These are phyloP conservation scores for Pleurotus ostreatus DNA, from an alignment of 768 basidiomycete genomes.

Conservation along the genomic window DNA sequence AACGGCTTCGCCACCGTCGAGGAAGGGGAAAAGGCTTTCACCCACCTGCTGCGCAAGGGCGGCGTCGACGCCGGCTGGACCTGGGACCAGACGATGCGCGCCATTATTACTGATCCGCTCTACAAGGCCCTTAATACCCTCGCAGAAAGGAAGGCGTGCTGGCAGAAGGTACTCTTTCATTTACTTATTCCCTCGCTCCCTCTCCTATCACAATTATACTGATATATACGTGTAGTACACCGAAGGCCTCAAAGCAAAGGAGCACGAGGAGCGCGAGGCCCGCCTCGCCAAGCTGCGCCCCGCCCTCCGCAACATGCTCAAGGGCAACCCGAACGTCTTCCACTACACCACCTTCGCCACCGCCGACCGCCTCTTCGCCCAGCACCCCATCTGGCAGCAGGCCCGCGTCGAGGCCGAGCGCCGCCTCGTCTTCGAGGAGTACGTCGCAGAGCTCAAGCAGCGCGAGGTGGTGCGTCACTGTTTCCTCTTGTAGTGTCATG, in stretches of 20 bases:
- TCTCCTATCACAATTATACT: not conserved
- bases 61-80: constrained; percentile 92
- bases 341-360: constrained; percentile 90
- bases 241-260: constrained; percentile 69
- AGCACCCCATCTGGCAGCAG: constrained; percentile 90
- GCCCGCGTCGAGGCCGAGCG: constrained; percentile 84
- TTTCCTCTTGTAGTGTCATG: too few relatives aligned
- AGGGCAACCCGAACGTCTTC: constrained; percentile 83
- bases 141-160: constrained; percentile 91
- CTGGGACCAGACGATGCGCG: constrained; percentile 98
- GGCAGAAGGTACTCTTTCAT: constrained; percentile 68
- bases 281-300: constrained; percentile 84
- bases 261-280: constrained; percentile 82
- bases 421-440: constrained; percentile 87
- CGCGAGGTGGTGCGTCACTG: constrained; percentile 89
- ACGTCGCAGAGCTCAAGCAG: constrained; percentile 78
- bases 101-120: constrained; percentile 95
- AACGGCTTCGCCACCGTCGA: constrained; percentile 84
- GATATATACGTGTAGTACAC: constrained; percentile 54
- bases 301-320: constrained; percentile 80
- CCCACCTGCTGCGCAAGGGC: constrained; percentile 82
- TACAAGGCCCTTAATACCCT: constrained; percentile 93
- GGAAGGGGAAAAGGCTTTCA: constrained; percentile 94
- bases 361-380: constrained; percentile 79
- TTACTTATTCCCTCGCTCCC: too few relatives aligned